Conservation (phyloP, 1,139 yeast species). For the Candida sp. region DNA sequence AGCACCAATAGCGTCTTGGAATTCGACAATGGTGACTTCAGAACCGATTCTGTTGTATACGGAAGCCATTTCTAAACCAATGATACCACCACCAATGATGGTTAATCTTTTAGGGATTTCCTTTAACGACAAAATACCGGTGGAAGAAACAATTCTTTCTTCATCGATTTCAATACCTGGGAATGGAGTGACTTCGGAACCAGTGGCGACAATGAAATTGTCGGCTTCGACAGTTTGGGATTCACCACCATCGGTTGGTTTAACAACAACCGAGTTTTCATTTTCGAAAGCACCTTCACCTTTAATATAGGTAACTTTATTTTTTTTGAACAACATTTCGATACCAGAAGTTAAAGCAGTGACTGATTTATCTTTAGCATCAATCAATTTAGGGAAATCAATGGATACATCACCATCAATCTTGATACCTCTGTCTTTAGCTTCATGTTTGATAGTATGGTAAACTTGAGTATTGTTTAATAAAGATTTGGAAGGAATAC, state of each 20-base stretch:
- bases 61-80: conserved; percentile 99
- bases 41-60: conserved; percentile 96
- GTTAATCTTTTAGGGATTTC: conserved; percentile 91
- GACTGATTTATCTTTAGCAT: conserved; percentile 90
- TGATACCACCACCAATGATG: conserved; percentile 99
- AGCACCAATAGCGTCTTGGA: conserved; percentile 83
- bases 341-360: conserved; percentile 89
- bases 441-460: conserved; percentile 86
- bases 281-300: conserved; percentile 88
- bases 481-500: conserved; percentile 97
- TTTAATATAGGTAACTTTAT: conserved; percentile 91
- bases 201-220: conserved; percentile 94
- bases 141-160: conserved; percentile 94
- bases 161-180: conserved; percentile 97
- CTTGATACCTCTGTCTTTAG: conserved; percentile 87
- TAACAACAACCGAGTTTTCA: conserved; percentile 75
- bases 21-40: conserved; percentile 93
- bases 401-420: conserved; percentile 68
- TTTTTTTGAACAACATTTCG: conserved; percentile 92
- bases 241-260: conserved; percentile 84
- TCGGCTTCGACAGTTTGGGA: conserved; percentile 65
- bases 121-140: conserved; percentile 82
- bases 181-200: conserved; percentile 98
- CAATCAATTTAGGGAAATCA: conserved; percentile 78
- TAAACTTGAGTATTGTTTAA: conserved; percentile 92